These are phyloP conservation scores for Beauveria asiatica DNA, from an alignment of 2,329 filamentous ascomycete species.

Conservation along the genomic window DNA sequence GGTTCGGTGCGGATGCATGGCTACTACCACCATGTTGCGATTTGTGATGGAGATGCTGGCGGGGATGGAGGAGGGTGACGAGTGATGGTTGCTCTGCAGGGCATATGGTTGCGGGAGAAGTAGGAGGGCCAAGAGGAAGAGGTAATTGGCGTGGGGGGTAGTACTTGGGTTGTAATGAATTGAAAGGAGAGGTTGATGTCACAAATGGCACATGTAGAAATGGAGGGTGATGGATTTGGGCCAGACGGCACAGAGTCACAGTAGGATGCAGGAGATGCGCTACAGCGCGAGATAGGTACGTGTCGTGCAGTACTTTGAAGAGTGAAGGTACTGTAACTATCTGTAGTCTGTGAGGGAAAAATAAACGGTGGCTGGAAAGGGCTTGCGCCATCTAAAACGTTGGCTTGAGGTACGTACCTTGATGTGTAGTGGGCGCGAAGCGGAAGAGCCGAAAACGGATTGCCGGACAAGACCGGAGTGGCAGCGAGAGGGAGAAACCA, in stretches of 20 bases:
- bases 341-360: not conserved
- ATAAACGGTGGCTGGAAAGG: not conserved
- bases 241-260: not conserved
- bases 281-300: no score
- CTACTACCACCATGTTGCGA: not conserved
- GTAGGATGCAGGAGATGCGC: not conserved
- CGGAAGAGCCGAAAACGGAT: slow-evolving; percentile 8
- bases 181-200: not conserved
- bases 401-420: not conserved
- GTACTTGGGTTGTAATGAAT: not conserved
- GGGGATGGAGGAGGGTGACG: not conserved
- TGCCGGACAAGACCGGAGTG: not conserved
- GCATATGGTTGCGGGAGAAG: not conserved
- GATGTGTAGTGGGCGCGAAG: not conserved
- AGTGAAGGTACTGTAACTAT: not conserved
- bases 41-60: not conserved
- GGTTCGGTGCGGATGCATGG: not conserved
- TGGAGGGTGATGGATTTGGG: not conserved
- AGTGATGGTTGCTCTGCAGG: not conserved
- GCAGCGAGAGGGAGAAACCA: not conserved
- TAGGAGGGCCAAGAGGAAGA: not conserved
- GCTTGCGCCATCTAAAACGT: slow-evolving; percentile 5
- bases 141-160: not conserved
- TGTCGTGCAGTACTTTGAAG: no score
- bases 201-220: not conserved